Percentiles rank a stretch among this genome's conserved stretches.
These are phyloP conservation scores for Aphanomyces stellatus DNA, from an alignment of 352 stramenopile species.

Conservation along the genomic window DNA sequence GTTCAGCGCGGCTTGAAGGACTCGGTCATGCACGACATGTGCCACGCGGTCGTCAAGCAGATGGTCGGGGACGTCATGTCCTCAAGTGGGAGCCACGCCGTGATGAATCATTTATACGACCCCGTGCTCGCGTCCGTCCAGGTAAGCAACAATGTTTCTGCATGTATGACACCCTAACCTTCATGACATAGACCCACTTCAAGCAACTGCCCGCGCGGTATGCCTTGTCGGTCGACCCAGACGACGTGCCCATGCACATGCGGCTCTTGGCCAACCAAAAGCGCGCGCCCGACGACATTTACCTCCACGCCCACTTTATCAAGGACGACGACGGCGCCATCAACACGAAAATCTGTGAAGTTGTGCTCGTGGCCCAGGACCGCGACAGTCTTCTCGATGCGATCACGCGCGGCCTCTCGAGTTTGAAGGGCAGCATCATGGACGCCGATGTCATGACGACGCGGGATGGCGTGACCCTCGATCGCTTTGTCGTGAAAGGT, in stretches of 20 bases:
- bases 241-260: conserved; percentile 85
- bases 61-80: conserved; percentile 80
- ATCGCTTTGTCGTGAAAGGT: conserved; percentile 73
- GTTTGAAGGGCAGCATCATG: conserved; percentile 80
- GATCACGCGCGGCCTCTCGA: conserved; percentile 63
- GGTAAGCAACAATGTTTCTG: too few species aligned
- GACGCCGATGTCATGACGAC: conserved; percentile 84
- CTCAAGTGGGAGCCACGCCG: conserved; percentile 56
- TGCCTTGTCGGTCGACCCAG: conserved; percentile 72
- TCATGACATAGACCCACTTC: conserved; percentile 47
- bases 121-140: conserved; percentile 78
- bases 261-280: conserved; percentile 72
- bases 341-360: conserved; percentile 67
- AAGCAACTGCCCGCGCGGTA: conserved; percentile 71
- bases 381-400: conserved; percentile 71
- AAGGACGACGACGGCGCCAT: conserved; percentile 82
- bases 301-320: conserved; percentile 72
- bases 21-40: conserved; percentile 86
- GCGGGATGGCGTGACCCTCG: conserved; percentile 59
- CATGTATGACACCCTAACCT: too few species aligned
- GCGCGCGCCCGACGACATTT: conserved; percentile 68
- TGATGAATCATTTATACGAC: conserved; percentile 80
- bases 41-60: conserved; percentile 77
- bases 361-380: conserved; percentile 71
- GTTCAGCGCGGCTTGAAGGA: conserved; percentile 75